Conservation (phyloP, 176 grass and related monocot genomes). For the Pontederia crassipes region DNA sequence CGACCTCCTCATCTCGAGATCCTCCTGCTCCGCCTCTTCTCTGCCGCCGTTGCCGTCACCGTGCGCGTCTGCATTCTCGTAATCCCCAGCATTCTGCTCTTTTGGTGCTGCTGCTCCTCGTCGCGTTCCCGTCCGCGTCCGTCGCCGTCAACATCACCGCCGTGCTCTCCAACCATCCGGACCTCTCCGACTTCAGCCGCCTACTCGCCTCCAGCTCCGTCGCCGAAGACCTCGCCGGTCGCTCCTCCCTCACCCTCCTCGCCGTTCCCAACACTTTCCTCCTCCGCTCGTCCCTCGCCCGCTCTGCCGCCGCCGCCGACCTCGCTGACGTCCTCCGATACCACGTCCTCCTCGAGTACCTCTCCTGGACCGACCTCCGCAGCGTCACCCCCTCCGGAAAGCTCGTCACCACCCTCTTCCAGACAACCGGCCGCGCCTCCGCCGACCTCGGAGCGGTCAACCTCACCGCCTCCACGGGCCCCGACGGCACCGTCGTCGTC, state of each 20-base stretch:
- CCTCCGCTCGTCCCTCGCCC: constrained; percentile 44
- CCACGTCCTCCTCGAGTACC: constrained; percentile 92
- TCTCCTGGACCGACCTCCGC: constrained; percentile 58
- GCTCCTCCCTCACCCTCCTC: constrained; percentile 79
- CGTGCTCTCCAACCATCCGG: constrained; percentile 50
- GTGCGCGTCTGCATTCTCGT: no score
- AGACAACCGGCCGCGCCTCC: constrained; percentile 84
- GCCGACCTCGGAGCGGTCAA: constrained; percentile 81
- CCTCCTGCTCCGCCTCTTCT: neutral
- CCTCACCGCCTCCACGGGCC: constrained; percentile 26
- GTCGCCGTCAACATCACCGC: constrained; percentile 55
- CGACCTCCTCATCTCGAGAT: constrained; percentile 4
- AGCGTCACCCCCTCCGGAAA: constrained; percentile 43
- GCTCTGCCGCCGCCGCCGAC: constrained; percentile 49
- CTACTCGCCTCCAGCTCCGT: constrained; percentile 57
- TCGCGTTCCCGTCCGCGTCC: constrained; percentile 21
- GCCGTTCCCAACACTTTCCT: constrained; percentile 66
- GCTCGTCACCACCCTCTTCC: constrained; percentile 85
- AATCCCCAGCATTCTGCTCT: constrained; percentile 9
- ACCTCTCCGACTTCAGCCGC: constrained; percentile 51
- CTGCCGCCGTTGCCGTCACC: no score
- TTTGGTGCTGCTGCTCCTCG: constrained; percentile 6
- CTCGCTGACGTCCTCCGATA: constrained; percentile 85
- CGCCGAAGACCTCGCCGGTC: constrained; percentile 38
- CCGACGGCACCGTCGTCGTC: constrained; percentile 22